Conservation (phyloP, 176 grass and related monocot species). For the Canna indica region DNA sequence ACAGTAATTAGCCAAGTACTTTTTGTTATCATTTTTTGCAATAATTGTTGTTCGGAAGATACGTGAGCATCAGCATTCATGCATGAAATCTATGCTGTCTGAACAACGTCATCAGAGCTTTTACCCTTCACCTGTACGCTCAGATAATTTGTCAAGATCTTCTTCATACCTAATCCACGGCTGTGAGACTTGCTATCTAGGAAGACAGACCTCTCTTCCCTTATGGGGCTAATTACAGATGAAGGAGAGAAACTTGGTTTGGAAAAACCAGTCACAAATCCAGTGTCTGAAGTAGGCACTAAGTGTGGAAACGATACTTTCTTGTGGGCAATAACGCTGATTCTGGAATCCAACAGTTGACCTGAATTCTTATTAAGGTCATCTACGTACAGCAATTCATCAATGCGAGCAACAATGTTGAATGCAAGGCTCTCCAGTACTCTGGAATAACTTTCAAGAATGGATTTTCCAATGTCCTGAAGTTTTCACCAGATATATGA, state of each 20-base stretch:
- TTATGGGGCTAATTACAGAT: conserved; percentile 31
- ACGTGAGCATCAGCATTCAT: neutral
- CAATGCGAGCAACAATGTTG: conserved; percentile 74
- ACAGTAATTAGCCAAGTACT: neutral
- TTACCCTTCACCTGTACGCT: conserved; percentile 39
- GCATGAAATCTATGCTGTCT: neutral
- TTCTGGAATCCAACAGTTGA: conserved; percentile 12
- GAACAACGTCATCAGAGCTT: neutral
- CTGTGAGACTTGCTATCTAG: neutral
- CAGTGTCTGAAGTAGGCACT: conserved; percentile 71
- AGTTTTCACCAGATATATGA: neutral
- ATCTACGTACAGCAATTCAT: conserved; percentile 62
- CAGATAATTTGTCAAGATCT: conserved; percentile 44
- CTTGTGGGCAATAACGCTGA: conserved; percentile 9
- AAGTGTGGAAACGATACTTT: conserved; percentile 36
- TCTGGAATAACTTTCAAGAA: conserved; percentile 90
- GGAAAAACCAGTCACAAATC: conserved; percentile 25
- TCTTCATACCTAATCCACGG: conserved; percentile 41
- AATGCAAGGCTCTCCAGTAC: conserved; percentile 86
- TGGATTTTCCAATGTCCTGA: conserved; percentile 83
- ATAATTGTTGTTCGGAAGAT: neutral
- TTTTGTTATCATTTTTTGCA: neutral
- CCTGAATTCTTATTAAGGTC: conserved; percentile 53
- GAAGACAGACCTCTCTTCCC: conserved; percentile 34
- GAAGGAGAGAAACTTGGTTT: conserved; percentile 64